phyloP scores from a whole-genome alignment of 2,329 filamentous ascomycete genomes.

The Monosporascus sp. region DNA sequence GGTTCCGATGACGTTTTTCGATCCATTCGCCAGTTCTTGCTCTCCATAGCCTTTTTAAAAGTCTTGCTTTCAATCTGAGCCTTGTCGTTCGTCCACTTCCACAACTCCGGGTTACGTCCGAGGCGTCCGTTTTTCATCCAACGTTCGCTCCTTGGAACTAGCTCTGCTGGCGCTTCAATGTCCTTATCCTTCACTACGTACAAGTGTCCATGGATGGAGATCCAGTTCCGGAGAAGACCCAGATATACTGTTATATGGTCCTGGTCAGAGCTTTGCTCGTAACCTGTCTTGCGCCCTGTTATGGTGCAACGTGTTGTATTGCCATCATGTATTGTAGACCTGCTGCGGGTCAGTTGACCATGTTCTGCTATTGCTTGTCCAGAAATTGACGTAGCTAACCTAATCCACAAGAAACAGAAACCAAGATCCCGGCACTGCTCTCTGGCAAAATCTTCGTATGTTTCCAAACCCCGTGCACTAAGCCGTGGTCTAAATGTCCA shows the following conservation, averaged over 20 bases:
- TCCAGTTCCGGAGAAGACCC: neutral
- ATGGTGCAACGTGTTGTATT: neutral
- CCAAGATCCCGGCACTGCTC: neutral
- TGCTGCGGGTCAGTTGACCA: neutral
- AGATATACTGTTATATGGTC: neutral
- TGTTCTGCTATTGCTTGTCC: accelerated
- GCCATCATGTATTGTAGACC: neutral
- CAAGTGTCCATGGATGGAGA: neutral
- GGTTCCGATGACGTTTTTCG: neutral
- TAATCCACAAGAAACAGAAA: neutral
- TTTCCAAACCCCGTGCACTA: neutral
- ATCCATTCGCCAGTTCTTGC: neutral
- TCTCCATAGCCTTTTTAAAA: neutral
- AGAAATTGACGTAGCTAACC: neutral
- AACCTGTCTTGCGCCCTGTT: neutral
- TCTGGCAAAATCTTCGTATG: neutral
- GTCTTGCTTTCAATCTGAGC: neutral
- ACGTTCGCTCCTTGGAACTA: neutral
- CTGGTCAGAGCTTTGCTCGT: neutral
- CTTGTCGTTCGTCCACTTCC: neutral
- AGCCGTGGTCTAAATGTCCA: neutral
- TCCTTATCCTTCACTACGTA: neutral
- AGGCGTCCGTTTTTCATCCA: neutral
- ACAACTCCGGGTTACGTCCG: neutral
- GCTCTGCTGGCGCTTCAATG: neutral